Evolutionary conservation across 2,329 filamentous ascomycete species (phyloP).

Genomic region (Fusarium xylarioides): DNA sequence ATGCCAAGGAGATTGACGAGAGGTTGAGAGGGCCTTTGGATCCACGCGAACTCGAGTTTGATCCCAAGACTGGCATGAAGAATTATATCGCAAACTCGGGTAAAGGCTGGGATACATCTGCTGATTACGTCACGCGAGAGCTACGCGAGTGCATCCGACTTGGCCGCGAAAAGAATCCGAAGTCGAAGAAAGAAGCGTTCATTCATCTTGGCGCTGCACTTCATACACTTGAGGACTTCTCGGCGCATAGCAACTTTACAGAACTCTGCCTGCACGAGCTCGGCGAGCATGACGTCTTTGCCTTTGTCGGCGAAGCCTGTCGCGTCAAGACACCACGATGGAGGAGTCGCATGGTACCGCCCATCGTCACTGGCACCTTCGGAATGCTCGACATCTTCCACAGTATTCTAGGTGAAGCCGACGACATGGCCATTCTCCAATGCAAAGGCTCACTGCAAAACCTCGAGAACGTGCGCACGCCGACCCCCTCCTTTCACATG

Average conservation of each 20-base stretch:
- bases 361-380: conserved; percentile 69
- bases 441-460: conserved; percentile 71
- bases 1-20: conserved; percentile 79
- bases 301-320: conserved; percentile 48
- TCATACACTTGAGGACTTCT: conserved; percentile 73
- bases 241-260: conserved; percentile 79
- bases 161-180: conserved; percentile 56
- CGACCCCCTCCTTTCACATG: background rate
- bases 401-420: conserved; percentile 68
- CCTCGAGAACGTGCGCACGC: conserved; percentile 62
- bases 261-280: conserved; percentile 77
- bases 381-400: conserved; percentile 73
- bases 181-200: conserved; percentile 34
- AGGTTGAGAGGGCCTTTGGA: conserved; percentile 46
- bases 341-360: conserved; percentile 65
- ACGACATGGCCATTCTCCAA: conserved; percentile 54
- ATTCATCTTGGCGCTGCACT: conserved; percentile 71
- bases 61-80: conserved; percentile 84
- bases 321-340: conserved; percentile 61
- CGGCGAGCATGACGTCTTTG: conserved; percentile 72
- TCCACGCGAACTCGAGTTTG: conserved; percentile 71
- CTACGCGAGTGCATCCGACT: conserved; percentile 75
- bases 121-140: conserved; percentile 79
- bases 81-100: conserved; percentile 92
- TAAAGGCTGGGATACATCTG: conserved; percentile 80